A percentile compares a stretch with the other conserved stretches of the same genome.
Conservation (phyloP, 2,329 filamentous ascomycete species). For the Colletotrichum gigasporum region DNA sequence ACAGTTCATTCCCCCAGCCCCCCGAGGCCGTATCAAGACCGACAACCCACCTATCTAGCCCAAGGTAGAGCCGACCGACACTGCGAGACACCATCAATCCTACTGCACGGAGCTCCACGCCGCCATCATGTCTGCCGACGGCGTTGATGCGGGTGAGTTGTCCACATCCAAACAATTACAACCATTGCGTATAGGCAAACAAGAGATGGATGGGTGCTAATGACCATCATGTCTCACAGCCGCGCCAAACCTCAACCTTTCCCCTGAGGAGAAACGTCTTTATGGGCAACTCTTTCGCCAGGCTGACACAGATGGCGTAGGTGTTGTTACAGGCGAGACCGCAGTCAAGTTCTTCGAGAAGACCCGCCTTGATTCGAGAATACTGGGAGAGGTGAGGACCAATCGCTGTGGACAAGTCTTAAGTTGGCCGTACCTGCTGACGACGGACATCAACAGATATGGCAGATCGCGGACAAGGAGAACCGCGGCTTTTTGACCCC, state of each 20-base stretch:
- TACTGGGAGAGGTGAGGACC: constrained; percentile 81
- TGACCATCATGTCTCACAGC: constrained; percentile 45
- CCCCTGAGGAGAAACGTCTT: constrained; percentile 89
- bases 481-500: constrained; percentile 95
- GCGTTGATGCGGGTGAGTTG: constrained; percentile 28
- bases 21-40: constrained; percentile 13
- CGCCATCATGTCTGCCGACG: constrained; percentile 29
- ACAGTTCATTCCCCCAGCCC: constrained; percentile 14
- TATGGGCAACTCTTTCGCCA: constrained; percentile 94
- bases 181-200: neutral
- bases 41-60: neutral
- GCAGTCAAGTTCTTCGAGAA: constrained; percentile 99
- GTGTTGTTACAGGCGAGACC: constrained; percentile 94
- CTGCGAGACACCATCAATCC: neutral
- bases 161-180: neutral
- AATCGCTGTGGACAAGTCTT: neutral
- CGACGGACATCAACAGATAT: constrained; percentile 72
- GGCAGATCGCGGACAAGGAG: constrained; percentile 98
- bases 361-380: constrained; percentile 85
- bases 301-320: constrained; percentile 90
- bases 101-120: neutral
- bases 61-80: neutral
- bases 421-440: neutral
- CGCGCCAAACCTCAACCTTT: constrained; percentile 82
- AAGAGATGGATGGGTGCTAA: constrained; percentile 2